Evolutionary conservation across 345 rosid species (phyloP), one percentile per base, ranked within the genome.

Genomic region (Linum usitatissimum): DNA sequence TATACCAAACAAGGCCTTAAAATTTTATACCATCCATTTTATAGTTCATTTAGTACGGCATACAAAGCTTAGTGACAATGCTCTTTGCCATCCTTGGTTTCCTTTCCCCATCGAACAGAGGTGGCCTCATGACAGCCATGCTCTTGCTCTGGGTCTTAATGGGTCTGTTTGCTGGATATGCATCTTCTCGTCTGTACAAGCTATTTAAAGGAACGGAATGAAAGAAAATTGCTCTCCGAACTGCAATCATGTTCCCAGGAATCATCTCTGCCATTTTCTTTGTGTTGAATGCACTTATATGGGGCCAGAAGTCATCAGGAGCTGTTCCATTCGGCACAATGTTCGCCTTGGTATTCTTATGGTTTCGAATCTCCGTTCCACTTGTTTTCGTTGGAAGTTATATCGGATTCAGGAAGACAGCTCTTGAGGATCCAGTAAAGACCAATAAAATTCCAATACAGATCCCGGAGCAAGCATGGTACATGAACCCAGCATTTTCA

Each of bases 261-360:
- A 81, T 68, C 0, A 83, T 84, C 65, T 81, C 86, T 36, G 61
- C 83, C 48, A 77, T 87, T 63, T 87, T 87, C 81, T 84, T 87
- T 54, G 80, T 87, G 70, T 54, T 87, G 59, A 87, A 87, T 64
- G 77, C 81, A 62, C 88, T 87, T 65, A 84, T 87, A 58, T 87
- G 91, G 91, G 95, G 95, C 61, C 88, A 87, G 71, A 84, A 84
- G 58, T 87, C 95, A 42, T 87, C 95, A 0, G 95, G 95, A 13
- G 95, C 91, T 68, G 95, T 87, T 3, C 95, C 95, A 28, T 87
- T 87, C 2, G 95, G 95, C 0, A 87, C 95, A n/a, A 87, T 87
- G 95, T 84, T 87, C 55, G 95, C 95, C 20, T 58, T 87, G 61
- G 74, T 87, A 13, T 68, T 87, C 73, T 67, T 87, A 45, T 87